Percentiles rank a stretch among this genome's conserved stretches.
Conservation (phyloP, 805 yeast genomes). For the Gaillardinia entomophila region DNA sequence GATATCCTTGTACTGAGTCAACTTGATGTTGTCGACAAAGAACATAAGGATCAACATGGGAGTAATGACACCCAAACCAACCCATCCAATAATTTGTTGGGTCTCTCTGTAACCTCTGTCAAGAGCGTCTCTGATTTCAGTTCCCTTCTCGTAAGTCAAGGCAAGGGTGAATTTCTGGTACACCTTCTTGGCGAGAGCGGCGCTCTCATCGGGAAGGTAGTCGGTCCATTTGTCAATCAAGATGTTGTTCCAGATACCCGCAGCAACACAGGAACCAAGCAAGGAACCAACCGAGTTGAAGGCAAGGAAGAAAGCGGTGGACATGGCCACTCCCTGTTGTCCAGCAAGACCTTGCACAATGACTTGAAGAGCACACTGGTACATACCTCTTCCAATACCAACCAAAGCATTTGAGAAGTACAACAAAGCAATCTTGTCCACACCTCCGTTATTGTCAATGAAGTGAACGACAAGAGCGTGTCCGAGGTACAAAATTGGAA, state of each 20-base stretch:
- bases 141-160: conserved; percentile 15
- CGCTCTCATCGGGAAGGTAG: conserved; percentile 12
- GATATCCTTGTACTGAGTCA: conserved; percentile 14
- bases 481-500: conserved; percentile 8
- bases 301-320: conserved; percentile 21
- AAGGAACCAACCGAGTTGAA: conserved; percentile 20
- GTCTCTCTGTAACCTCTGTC: conserved; percentile 24
- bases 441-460: conserved; percentile 11
- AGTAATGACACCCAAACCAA: conserved; percentile 17
- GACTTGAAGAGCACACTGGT: conserved; percentile 15
- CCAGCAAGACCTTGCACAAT: conserved; percentile 21
- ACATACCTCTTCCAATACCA: conserved; percentile 21
- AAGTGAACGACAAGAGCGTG: conserved; percentile 18
- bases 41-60: conserved; percentile 21
- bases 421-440: conserved; percentile 8
- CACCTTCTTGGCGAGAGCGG: conserved; percentile 12
- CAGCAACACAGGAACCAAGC: conserved; percentile 11
- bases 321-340: conserved; percentile 19
- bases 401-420: conserved; percentile 15
- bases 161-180: conserved; percentile 17
- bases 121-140: conserved; percentile 14
- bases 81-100: conserved; percentile 21
- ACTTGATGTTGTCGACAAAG: conserved; percentile 17
- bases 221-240: conserved; percentile 9
- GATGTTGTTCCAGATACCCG: conserved; percentile 15